Conservation (phyloP, 139 green algal species). For the Picochlorum sp. region DNA sequence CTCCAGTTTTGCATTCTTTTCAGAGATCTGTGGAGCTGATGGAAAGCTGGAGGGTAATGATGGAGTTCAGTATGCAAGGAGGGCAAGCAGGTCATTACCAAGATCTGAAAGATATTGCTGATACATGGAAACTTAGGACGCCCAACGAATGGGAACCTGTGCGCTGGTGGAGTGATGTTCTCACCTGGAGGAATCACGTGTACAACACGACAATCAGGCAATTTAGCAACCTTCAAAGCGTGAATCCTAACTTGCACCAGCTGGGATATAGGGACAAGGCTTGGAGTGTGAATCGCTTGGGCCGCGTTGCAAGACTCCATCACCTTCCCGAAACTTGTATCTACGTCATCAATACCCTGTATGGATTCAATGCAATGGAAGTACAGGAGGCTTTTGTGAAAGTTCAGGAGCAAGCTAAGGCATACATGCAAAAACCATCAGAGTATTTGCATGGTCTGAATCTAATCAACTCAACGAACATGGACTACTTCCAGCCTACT, state of each 20-base stretch:
- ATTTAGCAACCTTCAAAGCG: conserved; percentile 49
- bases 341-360: conserved; percentile 82
- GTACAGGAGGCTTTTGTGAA: conserved; percentile 98
- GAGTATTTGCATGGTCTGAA: conserved; percentile 71
- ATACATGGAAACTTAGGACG: conserved; percentile 82
- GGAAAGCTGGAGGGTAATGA: conserved; percentile 67
- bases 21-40: conserved; percentile 84
- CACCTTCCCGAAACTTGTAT: conserved; percentile 39
- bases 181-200: conserved; percentile 94
- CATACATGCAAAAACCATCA: conserved; percentile 40
- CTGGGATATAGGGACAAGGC: conserved; percentile 80
- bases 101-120: conserved; percentile 78
- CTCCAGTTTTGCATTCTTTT: conserved; percentile 66
- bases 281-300: conserved; percentile 91
- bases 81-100: conserved; percentile 38
- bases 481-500: conserved; percentile 86
- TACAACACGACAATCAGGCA: conserved; percentile 92
- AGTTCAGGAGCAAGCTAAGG: conserved; percentile 50
- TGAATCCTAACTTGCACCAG: conserved; percentile 60
- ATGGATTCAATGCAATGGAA: conserved; percentile 95
- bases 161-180: conserved; percentile 79
- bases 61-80: conserved; percentile 42
- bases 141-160: conserved; percentile 94
- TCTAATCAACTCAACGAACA: conserved; percentile 86
- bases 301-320: conserved; percentile 69